Evolutionary conservation across 805 yeast genomes (phyloP), one percentile per base, ranked within the genome.

Genomic region (Ogataea pignaliae): DNA sequence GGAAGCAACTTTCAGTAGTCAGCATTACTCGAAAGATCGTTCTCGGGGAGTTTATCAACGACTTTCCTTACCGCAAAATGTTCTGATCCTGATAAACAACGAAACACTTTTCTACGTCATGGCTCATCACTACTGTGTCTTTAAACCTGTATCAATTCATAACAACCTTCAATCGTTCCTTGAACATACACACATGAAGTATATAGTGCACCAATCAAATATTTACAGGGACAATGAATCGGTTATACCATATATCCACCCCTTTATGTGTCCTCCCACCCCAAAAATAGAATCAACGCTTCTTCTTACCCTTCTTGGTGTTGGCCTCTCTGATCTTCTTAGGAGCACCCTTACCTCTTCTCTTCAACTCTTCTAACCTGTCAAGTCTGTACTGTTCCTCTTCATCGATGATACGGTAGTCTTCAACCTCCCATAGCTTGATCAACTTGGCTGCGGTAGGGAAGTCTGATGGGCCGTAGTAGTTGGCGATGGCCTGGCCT

Each of bases 331-430:
- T 76, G 68, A 75, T 78, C 73, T 86, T 86, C 72, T 82, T 78
- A 55, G 93, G 95, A 11, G 93, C 88, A 64, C 91, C 90, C 66
- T 86, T 86, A 66, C 88, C 90, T 78, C 93, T 85, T 76, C 85
- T 82, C 72, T 81, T 85, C 65, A 87, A 75, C 39, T 70, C 71
- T 45, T 68, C 79, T 17, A 79, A 81, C 78, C 80, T 80, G 46
- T 70, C 75, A 48, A 83, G 58, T 65, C 95, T 75, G 64, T 83
- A 81, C 36, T 73, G 78, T 61, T 86, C 95, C 47, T 77, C 79
- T 43, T 83, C 85, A 53, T 85, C 84, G 6, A 75, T 72, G 51
- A 86, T 75, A 41, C 70, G 69, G 35, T 50, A 62, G 2, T 53
- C 57, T 16, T 58, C 59, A 3, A 50, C 53, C 31, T 50, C 49